A percentile compares a stretch with the other conserved stretches of the same genome.
Evolutionary conservation across 345 rosid genomes (phyloP).

Genomic region (Rhodomyrtus tomentosa): DNA sequence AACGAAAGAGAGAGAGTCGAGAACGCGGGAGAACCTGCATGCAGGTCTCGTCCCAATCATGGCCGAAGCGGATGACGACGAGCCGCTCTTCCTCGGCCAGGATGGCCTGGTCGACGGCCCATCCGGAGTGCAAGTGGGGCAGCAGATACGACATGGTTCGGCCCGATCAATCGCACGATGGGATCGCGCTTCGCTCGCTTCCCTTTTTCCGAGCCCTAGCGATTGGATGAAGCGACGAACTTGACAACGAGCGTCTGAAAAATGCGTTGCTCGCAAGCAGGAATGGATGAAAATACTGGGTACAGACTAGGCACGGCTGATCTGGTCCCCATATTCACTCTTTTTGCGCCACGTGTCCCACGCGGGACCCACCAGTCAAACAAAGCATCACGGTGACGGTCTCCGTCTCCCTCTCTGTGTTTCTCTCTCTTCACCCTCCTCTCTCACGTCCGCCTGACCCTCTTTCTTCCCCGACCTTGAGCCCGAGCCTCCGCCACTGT

Average conservation of each 20-base stretch:
- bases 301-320: no score
- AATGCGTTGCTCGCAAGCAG: background rate
- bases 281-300: no score
- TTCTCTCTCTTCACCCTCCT: no score
- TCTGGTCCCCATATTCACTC: no score
- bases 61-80: constrained; percentile 85
- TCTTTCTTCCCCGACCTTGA: no score
- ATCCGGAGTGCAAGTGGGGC: constrained; percentile 91
- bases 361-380: no score
- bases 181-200: background rate
- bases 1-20: background rate
- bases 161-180: background rate
- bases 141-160: constrained; percentile 52
- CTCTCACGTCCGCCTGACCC: no score
- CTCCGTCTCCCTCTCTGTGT: no score
- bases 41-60: constrained; percentile 94
- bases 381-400: no score
- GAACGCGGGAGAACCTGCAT: constrained; percentile 52
- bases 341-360: no score
- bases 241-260: background rate
- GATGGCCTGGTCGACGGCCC: constrained; percentile 96
- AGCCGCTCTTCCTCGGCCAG: constrained; percentile 95
- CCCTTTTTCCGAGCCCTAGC: background rate
- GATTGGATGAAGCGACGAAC: background rate
- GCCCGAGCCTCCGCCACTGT: no score